Conservation (phyloP, 1,284 basidiomycete genomes). For the Spongispora temasekensis region DNA sequence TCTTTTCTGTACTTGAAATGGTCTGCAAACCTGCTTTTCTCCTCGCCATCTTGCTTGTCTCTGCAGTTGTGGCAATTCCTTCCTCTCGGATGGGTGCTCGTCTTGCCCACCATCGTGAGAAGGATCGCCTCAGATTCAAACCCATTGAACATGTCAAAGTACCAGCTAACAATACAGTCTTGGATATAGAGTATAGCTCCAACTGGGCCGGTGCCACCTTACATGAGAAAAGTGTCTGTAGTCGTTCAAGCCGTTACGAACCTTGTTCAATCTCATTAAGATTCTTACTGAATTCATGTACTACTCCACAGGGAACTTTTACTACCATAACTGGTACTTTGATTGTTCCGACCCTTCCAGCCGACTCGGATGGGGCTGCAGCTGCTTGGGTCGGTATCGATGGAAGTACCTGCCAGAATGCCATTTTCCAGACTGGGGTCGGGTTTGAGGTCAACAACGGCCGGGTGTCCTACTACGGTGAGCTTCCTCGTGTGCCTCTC, state of each 20-base stretch:
- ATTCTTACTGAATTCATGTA: no score
- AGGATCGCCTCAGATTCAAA: no score
- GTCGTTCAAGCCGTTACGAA: neutral
- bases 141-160: neutral
- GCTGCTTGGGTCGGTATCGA: neutral
- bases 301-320: neutral
- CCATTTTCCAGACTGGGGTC: neutral
- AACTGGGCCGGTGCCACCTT: neutral
- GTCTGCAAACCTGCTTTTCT: neutral
- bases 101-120: neutral
- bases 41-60: neutral
- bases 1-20: neutral
- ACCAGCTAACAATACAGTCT: neutral
- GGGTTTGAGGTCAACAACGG: neutral
- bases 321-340: neutral
- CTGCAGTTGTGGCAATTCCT: neutral
- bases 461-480: neutral
- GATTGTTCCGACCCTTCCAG: neutral
- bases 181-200: neutral
- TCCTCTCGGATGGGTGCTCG: neutral
- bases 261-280: neutral
- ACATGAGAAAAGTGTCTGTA: neutral
- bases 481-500: no score
- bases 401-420: neutral
- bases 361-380: neutral